These are phyloP conservation scores for Sporothrix inflata DNA, from an alignment of 2,329 filamentous ascomycete genomes.

Conservation along the genomic window DNA sequence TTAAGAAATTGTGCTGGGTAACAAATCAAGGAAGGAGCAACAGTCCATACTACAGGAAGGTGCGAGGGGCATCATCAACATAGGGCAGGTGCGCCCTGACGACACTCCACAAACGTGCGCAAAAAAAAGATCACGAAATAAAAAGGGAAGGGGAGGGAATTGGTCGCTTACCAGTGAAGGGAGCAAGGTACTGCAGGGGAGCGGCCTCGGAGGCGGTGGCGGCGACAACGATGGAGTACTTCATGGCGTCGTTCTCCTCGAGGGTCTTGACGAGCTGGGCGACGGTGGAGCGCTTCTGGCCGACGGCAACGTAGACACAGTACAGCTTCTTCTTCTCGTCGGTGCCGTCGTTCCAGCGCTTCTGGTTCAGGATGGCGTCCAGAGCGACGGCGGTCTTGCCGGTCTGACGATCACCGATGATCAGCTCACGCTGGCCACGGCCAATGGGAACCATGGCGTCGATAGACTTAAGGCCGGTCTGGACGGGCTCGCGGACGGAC, in stretches of 20 bases:
- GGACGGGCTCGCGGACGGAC: conserved; percentile 97
- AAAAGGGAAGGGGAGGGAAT: not conserved
- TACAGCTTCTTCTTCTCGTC: conserved; percentile 99
- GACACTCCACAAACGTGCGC: not conserved
- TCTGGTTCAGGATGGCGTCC: conserved; percentile 98
- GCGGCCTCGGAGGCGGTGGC: conserved; percentile 97
- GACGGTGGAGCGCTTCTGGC: conserved; percentile 99
- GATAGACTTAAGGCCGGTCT: conserved; percentile 99
- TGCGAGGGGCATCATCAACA: not conserved
- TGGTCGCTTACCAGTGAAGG: conserved; percentile 68
- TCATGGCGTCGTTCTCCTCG: conserved; percentile 99
- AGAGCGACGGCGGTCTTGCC: conserved; percentile 99
- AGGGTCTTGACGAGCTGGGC: conserved; percentile 99
- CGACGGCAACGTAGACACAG: conserved; percentile 98
- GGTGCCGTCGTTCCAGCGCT: conserved; percentile 86
- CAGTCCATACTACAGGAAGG: not conserved
- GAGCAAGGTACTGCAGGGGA: conserved; percentile 90
- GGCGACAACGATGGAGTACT: conserved; percentile 92
- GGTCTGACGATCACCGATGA: conserved; percentile 99
- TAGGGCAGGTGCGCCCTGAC: not conserved
- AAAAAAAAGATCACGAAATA: not conserved
- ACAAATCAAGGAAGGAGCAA: not conserved
- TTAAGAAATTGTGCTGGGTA: not conserved
- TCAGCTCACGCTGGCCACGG: conserved; percentile 99
- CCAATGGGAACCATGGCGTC: conserved; percentile 99